Evolutionary conservation across 225 moss, liverwort and hornwort genomes (phyloP).

Genomic region (Physcomitrellopsis africana): DNA sequence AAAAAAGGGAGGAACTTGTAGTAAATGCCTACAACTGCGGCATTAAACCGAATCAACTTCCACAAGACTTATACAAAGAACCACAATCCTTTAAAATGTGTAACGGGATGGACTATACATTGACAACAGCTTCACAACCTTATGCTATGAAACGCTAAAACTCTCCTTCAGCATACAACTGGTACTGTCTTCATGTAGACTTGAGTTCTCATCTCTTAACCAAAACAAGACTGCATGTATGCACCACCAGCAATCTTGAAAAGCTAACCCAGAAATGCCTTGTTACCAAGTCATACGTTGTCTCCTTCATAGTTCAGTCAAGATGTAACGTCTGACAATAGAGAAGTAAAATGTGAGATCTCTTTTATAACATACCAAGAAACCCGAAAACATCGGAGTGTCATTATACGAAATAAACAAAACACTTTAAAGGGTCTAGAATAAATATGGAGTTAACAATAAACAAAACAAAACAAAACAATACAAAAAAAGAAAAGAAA

Average conservation of each 20-base stretch:
- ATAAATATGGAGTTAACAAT: no score
- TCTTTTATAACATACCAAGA: neutral
- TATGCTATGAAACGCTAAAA: neutral
- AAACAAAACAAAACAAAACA: no score
- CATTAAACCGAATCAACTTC: neutral
- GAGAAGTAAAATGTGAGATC: neutral
- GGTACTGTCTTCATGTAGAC: neutral
- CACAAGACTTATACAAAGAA: neutral
- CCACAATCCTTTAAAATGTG: neutral
- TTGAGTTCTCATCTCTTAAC: neutral
- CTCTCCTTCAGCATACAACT: neutral
- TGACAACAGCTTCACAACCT: conserved; percentile 11
- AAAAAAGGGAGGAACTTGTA: neutral
- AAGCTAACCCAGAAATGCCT: conserved; percentile 25
- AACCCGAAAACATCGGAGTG: neutral
- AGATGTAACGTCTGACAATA: conserved; percentile 70
- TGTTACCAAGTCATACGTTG: neutral
- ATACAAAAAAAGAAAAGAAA: no score
- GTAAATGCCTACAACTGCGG: neutral
- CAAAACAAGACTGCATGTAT: neutral
- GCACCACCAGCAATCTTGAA: conserved; percentile 3
- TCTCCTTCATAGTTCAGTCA: conserved; percentile 53
- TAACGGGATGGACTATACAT: conserved; percentile 3
- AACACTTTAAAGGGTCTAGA: neutral
- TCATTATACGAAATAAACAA: neutral